Conservation (phyloP, 805 yeast genomes). For the Starmerella apicola region DNA sequence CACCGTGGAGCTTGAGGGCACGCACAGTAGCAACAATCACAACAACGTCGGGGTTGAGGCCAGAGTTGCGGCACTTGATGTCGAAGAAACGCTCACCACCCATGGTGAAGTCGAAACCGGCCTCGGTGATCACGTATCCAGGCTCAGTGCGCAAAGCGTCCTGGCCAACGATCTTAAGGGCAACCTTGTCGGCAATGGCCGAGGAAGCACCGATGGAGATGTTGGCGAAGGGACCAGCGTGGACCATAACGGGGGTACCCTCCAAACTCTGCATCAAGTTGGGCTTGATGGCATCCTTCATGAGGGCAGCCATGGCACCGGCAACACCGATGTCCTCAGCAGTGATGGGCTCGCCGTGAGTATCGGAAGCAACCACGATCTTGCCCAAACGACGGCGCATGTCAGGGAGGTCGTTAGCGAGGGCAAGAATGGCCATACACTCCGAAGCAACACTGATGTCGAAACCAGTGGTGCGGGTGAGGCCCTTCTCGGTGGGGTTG, state of each 20-base stretch:
- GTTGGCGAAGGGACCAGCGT: conserved; percentile 97
- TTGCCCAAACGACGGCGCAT: conserved; percentile 79
- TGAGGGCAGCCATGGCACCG: conserved; percentile 86
- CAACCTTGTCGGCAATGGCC: conserved; percentile 84
- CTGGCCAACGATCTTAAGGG: conserved; percentile 75
- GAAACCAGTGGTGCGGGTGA: conserved; percentile 76
- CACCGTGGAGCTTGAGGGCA: conserved; percentile 95
- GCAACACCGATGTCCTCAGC: conserved; percentile 92
- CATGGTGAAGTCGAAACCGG: conserved; percentile 98
- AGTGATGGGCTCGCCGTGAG: conserved; percentile 68
- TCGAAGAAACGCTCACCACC: conserved; percentile 97
- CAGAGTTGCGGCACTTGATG: conserved; percentile 89
- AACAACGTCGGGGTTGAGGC: conserved; percentile 75
- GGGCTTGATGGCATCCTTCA: conserved; percentile 94
- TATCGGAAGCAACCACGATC: conserved; percentile 77
- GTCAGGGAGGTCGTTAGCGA: conserved; percentile 64
- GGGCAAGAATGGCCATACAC: conserved; percentile 89
- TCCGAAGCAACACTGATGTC: conserved; percentile 95
- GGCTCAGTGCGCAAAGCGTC: conserved; percentile 27
- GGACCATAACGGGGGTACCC: conserved; percentile 95
- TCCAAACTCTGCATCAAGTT: conserved; percentile 94
- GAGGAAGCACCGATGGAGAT: conserved; percentile 95
- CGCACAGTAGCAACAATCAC: conserved; percentile 92
- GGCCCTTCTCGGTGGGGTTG: conserved; percentile 88
- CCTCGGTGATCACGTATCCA: conserved; percentile 93